Base-by-base conservation (phyloP, 2,329 filamentous ascomycete species). In the Intubia oerlemansii region DNA sequence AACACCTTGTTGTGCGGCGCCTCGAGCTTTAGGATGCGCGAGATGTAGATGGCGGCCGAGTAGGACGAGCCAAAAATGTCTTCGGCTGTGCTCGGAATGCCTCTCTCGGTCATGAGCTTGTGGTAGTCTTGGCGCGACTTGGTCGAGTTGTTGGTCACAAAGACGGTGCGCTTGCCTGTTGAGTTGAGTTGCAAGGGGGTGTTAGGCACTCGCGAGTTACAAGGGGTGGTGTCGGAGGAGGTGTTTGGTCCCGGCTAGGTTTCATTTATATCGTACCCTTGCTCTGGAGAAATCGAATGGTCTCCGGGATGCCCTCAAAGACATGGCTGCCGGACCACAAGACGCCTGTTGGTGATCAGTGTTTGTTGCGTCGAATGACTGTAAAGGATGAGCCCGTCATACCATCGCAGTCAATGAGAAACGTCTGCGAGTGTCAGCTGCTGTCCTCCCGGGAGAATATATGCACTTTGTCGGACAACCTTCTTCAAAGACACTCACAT, bases 131-230 rank as follows among this genome's bases (percentile, higher is more conserved):
- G 59, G 32, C 88, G 76, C 9, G 85, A 92, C 50, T 98, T 98
- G 32, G 88, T 95, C 45, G 82, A 93, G 57, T 98, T 98, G 57
- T 98, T 98, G 23, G 88, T 98, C 29, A 98, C 88, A 46, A 98
- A 98, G 31, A 98, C 72, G 19, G 88, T 65, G 47, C 75, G 75
- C 52, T 98, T 98, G 46, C 80, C 84, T 88, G 30, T 3, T 8
- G 19, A 21, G 8, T 21, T 21, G 8, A 21, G n/a, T 21, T n/a
- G n/a, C 10, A 21, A 10, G 7, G 12, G 14, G 15, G 5, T 3
- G 13, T 12, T n/a, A 10, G 13, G 15, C n/a, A 28, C n/a, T 8
- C 8, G 21, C 10, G 18, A 14, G n/a, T n/a, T n/a, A n/a, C 9
- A 10, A n/a, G 8, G 8, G n/a, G 7, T 24, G 13, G 9, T 25